Percentiles rank a stretch among this genome's conserved stretches.
Conservation (phyloP, 805 yeast species). For the Saccharomycopsis microspora region DNA sequence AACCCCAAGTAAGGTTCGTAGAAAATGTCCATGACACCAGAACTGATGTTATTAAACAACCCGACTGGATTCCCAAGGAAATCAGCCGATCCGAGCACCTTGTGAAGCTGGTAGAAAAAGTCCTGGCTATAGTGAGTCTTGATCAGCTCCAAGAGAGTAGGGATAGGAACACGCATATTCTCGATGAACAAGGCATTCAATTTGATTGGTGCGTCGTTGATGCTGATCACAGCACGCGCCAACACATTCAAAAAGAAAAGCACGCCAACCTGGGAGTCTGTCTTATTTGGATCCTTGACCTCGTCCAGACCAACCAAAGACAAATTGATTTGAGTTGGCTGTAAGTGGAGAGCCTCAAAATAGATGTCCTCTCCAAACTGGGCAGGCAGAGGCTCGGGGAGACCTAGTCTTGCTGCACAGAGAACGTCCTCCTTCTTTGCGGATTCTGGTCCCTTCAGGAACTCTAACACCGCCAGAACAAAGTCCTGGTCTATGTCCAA, state of each 20-base stretch:
- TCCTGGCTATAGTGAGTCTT: conserved; percentile 86
- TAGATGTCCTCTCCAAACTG: conserved; percentile 63
- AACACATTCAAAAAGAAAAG: conserved; percentile 73
- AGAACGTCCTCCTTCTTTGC: conserved; percentile 32
- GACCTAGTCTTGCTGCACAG: conserved; percentile 48
- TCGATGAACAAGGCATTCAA: conserved; percentile 81
- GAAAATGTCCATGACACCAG: conserved; percentile 93
- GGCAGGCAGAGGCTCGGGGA: conserved; percentile 59
- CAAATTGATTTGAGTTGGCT: conserved; percentile 79
- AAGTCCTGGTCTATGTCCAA: conserved; percentile 92
- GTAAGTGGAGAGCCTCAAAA: conserved; percentile 86
- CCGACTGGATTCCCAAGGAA: conserved; percentile 97
- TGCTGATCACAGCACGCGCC: conserved; percentile 95
- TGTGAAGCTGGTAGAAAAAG: conserved; percentile 82
- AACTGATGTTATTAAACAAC: conserved; percentile 79
- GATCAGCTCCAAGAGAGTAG: conserved; percentile 56
- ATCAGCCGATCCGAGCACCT: conserved; percentile 92
- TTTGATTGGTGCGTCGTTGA: conserved; percentile 91
- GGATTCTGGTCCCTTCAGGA: conserved; percentile 52
- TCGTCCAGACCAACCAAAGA: conserved; percentile 88
- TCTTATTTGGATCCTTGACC: conserved; percentile 40
- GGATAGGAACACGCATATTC: conserved; percentile 78
- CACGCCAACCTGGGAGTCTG: conserved; percentile 51
- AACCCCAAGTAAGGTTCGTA: conserved; percentile 97
- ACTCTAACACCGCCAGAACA: conserved; percentile 68